These are phyloP conservation scores for Orbilia blumenaviensis DNA, from an alignment of 2,329 filamentous ascomycete species.

Conservation along the genomic window DNA sequence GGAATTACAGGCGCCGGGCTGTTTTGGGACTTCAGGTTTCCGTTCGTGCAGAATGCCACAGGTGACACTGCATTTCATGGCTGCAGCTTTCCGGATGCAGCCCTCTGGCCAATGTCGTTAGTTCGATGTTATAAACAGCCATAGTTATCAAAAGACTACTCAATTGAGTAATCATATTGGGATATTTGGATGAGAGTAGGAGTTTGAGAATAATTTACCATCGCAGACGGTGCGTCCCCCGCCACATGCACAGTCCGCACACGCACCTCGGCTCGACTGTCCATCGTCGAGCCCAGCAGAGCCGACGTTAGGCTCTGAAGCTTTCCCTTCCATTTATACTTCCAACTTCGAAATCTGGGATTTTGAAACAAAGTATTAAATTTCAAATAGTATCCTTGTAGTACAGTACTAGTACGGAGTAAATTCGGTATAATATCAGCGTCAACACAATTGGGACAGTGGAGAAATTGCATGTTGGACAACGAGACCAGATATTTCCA, in stretches of 20 bases:
- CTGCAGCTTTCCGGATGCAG: not conserved
- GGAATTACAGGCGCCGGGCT: not conserved
- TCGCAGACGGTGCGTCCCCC: not conserved
- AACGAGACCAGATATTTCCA: no score
- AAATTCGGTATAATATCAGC: no score
- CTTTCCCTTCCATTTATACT: not conserved
- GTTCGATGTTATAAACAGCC: not conserved
- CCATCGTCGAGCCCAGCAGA: not conserved
- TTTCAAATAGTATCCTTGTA: no score
- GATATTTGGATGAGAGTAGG: not conserved
- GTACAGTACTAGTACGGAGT: no score
- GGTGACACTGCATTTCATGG: not conserved
- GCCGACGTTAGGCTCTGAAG: not conserved
- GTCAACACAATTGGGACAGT: no score
- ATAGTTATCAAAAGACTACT: no score
- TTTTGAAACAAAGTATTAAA: no score
- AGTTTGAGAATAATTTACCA: not conserved
- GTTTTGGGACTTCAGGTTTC: not conserved
- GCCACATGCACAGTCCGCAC: not conserved
- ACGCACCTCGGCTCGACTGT: not conserved
- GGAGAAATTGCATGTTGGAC: no score
- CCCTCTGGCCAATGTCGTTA: not conserved
- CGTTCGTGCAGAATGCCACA: not conserved
- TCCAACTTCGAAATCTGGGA: no score
- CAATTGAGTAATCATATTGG: no score